Base-by-base conservation (phyloP, 768 basidiomycete species). In the Lactarius vividus region DNA sequence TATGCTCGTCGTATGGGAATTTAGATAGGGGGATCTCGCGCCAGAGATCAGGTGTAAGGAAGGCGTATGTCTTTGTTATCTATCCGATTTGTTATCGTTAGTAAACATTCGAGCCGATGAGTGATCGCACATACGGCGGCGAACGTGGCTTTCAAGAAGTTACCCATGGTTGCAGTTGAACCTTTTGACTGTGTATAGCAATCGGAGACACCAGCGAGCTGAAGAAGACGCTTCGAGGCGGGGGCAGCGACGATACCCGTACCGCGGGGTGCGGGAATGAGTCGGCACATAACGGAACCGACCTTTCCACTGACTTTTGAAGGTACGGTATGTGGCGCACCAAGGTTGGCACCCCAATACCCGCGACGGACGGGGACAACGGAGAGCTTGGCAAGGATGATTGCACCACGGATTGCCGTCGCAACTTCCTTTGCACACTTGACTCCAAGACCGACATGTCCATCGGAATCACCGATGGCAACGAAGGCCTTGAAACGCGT, bases 381-480 rank as follows among this genome's bases (percentile, higher is more conserved):
- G 57, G 94, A 94, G 71, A 99, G 86, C 77, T 99, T 99, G 75
- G 97, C 97, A 70, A 95, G 87, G 81, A 98, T 95, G 85, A 99
- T 98, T 71, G 97, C 97, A 69, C 97, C 97, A 74, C 97, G 95
- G 77, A 99, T 99, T 73, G 97, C 97, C 64, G 96, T 97, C 37
- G 97, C 97, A 74, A 98, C 97, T 85, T 99, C 97, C 85, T 99
- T 99, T 72, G 97, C 96, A 76, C 96, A 98, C 83, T 99, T 99
- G 78, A 98, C 96, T 78, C 97, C 97, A 75, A 99, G 88, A 73
- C 97, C 97, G 75, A 99, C 96, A 77, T 98, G 97, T 64, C 97
- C 96, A 74, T 98, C 95, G 73, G 88, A 93, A 82, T 99, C 97
- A 77, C 97, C 97, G 74, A 99, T 97, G 67, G 97, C 97, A 74